These are phyloP conservation scores for Penicillium atrosanguineum DNA, from an alignment of 495 filamentous ascomycete genomes.

Conservation along the genomic window DNA sequence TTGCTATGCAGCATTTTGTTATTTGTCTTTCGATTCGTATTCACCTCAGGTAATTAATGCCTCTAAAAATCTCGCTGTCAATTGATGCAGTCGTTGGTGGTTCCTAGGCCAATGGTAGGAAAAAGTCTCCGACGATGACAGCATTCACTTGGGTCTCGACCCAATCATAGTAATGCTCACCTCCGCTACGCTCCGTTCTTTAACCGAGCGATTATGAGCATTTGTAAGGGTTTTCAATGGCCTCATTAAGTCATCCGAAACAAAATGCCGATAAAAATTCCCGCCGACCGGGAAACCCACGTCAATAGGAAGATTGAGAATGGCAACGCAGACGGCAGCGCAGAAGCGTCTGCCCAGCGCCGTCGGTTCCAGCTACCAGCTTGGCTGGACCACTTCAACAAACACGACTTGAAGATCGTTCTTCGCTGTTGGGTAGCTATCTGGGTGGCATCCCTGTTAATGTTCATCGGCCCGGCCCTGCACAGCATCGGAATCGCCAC, in stretches of 20 bases:
- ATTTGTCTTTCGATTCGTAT: too few species aligned
- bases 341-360: background rate
- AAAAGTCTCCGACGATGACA: background rate
- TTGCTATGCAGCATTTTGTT: too few species aligned
- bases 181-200: background rate
- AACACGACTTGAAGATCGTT: background rate
- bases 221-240: too few species aligned
- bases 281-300: background rate
- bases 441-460: constrained; percentile 32
- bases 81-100: too few species aligned
- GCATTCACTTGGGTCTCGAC: background rate
- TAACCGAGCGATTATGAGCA: background rate
- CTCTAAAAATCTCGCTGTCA: too few species aligned
- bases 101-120: background rate
- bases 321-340: background rate
- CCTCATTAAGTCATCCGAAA: background rate
- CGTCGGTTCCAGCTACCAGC: background rate
- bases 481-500: constrained; percentile 15
- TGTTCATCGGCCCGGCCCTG: constrained; percentile 30
- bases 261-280: background rate
- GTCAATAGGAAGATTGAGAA: background rate
- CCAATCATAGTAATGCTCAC: background rate
- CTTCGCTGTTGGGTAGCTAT: constrained; percentile 34
- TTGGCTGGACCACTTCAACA: background rate
- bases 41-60: too few species aligned